Evolutionary conservation across 352 stramenopile genomes (phyloP).

Genomic region (Pythium brassicae): DNA sequence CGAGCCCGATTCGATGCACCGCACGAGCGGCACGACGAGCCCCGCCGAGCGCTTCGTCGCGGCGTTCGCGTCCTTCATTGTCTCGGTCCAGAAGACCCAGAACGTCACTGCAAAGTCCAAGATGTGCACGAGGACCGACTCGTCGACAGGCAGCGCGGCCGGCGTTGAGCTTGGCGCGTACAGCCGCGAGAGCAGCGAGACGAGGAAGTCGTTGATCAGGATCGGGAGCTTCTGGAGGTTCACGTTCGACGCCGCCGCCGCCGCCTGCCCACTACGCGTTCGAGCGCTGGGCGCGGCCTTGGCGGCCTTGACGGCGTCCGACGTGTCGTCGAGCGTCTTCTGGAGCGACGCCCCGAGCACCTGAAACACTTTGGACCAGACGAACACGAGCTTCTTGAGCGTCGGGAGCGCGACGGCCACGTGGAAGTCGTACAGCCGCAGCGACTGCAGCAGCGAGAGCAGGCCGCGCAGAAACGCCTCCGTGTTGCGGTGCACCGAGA

Average conservation of each 20-base stretch:
- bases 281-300: slow-evolving; percentile 1
- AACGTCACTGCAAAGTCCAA: slow-evolving; percentile 72
- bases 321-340: slow-evolving; percentile 17
- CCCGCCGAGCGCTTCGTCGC: slow-evolving; percentile 50
- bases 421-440: slow-evolving; percentile 61
- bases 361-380: slow-evolving; percentile 69
- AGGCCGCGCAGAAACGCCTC: slow-evolving; percentile 72
- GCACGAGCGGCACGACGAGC: slow-evolving; percentile 47
- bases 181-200: slow-evolving; percentile 40
- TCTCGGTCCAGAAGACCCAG: slow-evolving; percentile 63
- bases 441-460: slow-evolving; percentile 61
- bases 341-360: slow-evolving; percentile 37
- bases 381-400: slow-evolving; percentile 71
- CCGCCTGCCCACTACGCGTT: no score
- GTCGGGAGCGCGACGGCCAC: slow-evolving; percentile 47
- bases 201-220: slow-evolving; percentile 72
- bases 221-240: slow-evolving; percentile 63
- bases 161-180: slow-evolving; percentile 25
- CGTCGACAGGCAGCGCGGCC: slow-evolving; percentile 25
- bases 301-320: slow-evolving; percentile 21
- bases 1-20: slow-evolving; percentile 43
- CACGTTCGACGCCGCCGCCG: slow-evolving; percentile 17
- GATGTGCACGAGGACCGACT: slow-evolving; percentile 52
- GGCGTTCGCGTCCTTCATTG: slow-evolving; percentile 42
- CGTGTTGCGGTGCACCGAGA: slow-evolving; percentile 64